Evolutionary conservation across 176 grass and related monocot species (phyloP).

Genomic region (Eragrostis nindensis): DNA sequence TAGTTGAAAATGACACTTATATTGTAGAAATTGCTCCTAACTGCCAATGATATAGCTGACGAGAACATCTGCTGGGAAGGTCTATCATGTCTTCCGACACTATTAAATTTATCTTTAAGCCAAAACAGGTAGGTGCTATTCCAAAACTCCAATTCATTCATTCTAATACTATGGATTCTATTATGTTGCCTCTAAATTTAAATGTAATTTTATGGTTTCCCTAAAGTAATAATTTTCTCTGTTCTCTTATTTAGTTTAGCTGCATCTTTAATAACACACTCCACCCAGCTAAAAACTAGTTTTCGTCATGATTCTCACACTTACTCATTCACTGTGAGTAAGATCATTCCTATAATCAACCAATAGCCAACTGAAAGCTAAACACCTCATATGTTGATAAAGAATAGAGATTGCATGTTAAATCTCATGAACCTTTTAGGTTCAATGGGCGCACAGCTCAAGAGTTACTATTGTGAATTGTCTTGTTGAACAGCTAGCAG

Average conservation of each 20-base stretch:
- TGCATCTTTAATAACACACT: background rate
- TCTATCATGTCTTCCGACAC: conserved; percentile 63
- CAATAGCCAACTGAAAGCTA: background rate
- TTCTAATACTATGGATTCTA: conserved; percentile 6
- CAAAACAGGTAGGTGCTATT: conserved; percentile 63
- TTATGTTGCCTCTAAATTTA: conserved; percentile 14
- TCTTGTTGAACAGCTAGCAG: conserved; percentile 7
- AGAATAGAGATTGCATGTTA: conserved; percentile 1
- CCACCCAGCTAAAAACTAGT: background rate
- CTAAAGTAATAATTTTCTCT: conserved; percentile 8
- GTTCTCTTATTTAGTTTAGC: background rate
- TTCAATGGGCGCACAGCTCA: background rate
- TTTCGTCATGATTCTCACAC: conserved; percentile 6
- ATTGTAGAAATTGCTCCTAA: conserved; percentile 84
- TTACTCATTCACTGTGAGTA: background rate
- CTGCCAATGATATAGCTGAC: conserved; percentile 80
- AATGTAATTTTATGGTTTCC: conserved; percentile 20
- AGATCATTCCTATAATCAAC: conserved; percentile 3
- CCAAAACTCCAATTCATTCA: background rate
- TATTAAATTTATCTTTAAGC: conserved; percentile 70
- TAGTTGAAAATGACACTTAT: conserved; percentile 40
- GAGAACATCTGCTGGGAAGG: conserved; percentile 84
- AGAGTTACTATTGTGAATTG: background rate
- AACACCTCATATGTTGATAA: conserved; percentile 1
- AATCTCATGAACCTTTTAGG: conserved; percentile 12